Evolutionary conservation across 495 filamentous ascomycete species (phyloP), one percentile per base, ranked within the genome.

Genomic region (Tuber aestivum): DNA sequence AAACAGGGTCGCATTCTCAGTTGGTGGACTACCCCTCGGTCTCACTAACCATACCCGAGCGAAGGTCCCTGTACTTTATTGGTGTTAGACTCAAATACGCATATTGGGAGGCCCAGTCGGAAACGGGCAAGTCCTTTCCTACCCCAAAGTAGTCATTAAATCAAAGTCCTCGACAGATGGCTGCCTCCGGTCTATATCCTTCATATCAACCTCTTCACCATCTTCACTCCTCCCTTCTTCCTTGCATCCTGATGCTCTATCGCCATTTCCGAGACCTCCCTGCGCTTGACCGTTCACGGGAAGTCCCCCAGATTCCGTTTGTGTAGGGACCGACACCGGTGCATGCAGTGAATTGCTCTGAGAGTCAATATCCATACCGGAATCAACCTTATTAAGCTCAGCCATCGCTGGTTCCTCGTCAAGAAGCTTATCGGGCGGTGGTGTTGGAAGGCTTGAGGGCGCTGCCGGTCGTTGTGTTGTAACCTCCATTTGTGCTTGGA

Each of bases 31-130:
- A 90, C 90, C 83, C 38, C 82, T 82, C 68, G 92, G 84, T 77
- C 89, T 89, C 48, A 92, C 91, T 72, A 97, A 90, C 91, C 94
- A 97, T 56, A 99, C 95, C 76, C 95, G 89, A 74, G 95, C 95
- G 86, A 99, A 98, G 23, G 95, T 98, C 75, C 95, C 95, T 32
- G 80, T 82, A 21, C 81, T 97, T 84, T 72, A 77, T 76, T 76
- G 74, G 74, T 73, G 83, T 87, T 80, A 86, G 84, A 84, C 80
- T 76, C 79, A 72, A 71, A 61, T 27, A 74, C 45, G 75, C 48
- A 79, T 76, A 69, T 50, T 42, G 70, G 75, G 68, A 23, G 32
- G 23, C 75, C 68, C 40, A 50, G 50, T 76, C 35, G 65, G 78
- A 41, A 70, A 70, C 61, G 72, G 75, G 74, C 72, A 72, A 78